Evolutionary conservation across 306 rosid genomes (phyloP).

Genomic region (Trichosanthes cucumerina): DNA sequence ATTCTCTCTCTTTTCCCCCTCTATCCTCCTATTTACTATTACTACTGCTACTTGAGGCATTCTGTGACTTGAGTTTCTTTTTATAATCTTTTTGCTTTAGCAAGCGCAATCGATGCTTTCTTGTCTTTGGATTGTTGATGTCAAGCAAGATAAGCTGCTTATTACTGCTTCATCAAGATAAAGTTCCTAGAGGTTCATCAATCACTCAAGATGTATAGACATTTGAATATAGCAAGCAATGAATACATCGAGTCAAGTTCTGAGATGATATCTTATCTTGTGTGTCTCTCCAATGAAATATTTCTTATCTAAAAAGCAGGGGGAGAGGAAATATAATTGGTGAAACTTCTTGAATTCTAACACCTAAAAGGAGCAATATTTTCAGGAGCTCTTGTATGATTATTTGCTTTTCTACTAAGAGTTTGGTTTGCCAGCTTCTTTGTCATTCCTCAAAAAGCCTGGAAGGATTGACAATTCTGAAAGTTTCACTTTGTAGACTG

Average conservation of each 20-base stretch:
- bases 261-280: background rate
- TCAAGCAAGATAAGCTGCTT: background rate
- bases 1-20: background rate
- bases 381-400: background rate
- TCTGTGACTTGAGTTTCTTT: background rate
- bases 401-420: background rate
- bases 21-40: background rate
- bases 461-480: background rate
- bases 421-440: background rate
- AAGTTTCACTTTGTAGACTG: conserved; percentile 32
- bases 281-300: background rate
- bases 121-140: background rate
- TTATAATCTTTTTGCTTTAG: background rate
- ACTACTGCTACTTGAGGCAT: background rate
- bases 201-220: background rate
- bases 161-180: background rate
- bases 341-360: background rate
- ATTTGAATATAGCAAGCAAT: background rate
- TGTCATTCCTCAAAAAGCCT: background rate
- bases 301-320: background rate
- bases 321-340: background rate
- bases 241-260: background rate
- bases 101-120: background rate
- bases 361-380: background rate
- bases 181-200: background rate